phyloP scores from a whole-genome alignment of 495 filamentous ascomycete species.

The Penicillium maclennaniae region DNA sequence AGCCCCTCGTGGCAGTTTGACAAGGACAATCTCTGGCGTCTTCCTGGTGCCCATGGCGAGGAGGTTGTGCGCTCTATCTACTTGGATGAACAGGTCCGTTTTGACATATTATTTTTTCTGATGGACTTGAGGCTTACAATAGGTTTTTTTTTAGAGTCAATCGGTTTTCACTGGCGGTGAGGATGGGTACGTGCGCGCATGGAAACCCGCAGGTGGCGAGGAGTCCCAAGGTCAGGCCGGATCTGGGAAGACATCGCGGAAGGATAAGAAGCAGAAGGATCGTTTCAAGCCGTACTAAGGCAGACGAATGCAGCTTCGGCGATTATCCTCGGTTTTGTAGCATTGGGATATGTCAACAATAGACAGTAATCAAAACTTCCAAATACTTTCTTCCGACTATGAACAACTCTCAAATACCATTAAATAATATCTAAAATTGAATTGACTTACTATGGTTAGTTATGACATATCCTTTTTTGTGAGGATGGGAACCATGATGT shows the following conservation, averaged over 20 bases:
- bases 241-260: conserved; percentile 22
- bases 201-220: conserved; percentile 30
- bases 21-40: conserved; percentile 54
- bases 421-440: neutral
- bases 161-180: conserved; percentile 75
- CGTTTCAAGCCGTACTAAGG: conserved; percentile 41
- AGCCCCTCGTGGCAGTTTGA: conserved; percentile 58
- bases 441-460: too few relatives aligned
- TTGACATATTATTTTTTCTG: neutral
- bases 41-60: conserved; percentile 74
- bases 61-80: conserved; percentile 81
- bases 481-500: too few relatives aligned
- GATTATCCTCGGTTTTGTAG: conserved; percentile 15
- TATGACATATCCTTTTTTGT: too few relatives aligned
- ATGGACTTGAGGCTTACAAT: neutral
- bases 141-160: conserved; percentile 44
- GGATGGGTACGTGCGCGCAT: conserved; percentile 62
- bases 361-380: conserved; percentile 2
- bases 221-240: conserved; percentile 17
- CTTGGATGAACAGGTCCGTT: conserved; percentile 61
- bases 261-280: conserved; percentile 42
- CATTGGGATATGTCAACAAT: conserved; percentile 21
- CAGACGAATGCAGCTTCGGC: conserved; percentile 8
- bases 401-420: neutral
- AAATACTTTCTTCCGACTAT: neutral